phyloP scores from a whole-genome alignment of 1,139 yeast genomes.

The Saccharomyces hybrid region DNA sequence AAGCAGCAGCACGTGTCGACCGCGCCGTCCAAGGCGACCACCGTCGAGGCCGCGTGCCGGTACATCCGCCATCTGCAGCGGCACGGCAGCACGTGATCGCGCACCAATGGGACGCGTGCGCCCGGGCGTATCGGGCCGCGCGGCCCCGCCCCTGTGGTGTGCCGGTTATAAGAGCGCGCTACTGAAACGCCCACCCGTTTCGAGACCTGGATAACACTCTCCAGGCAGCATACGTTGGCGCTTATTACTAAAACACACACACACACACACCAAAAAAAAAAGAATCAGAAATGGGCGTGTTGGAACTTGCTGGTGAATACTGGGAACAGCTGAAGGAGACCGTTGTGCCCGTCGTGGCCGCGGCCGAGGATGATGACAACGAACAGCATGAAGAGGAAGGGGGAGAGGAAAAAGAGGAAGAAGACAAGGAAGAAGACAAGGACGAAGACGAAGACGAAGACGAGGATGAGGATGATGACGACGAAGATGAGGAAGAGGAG shows the following conservation, averaged over 20 bases:
- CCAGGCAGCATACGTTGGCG: not conserved
- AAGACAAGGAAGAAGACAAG: conserved; percentile 29
- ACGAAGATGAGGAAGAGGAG: conserved; percentile 70
- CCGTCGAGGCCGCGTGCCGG: conserved; percentile 79
- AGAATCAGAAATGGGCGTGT: conserved; percentile 32
- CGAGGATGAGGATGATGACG: conserved; percentile 47
- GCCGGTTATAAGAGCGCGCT: not conserved
- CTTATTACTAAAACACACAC: conserved; percentile 21
- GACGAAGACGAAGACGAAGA: conserved; percentile 29
- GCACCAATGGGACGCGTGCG: not conserved
- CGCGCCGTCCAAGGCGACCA: conserved; percentile 83
- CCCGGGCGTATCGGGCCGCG: not conserved
- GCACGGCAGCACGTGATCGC: conserved; percentile 5
- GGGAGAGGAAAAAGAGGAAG: conserved; percentile 13
- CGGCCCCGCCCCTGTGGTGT: not conserved
- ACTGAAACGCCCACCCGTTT: not conserved
- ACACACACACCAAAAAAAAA: conserved; percentile 29
- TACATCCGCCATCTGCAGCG: conserved; percentile 48
- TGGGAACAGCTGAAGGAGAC: conserved; percentile 74
- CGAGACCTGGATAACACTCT: not conserved
- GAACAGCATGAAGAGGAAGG: conserved; percentile 6
- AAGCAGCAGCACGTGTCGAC: conserved; percentile 41
- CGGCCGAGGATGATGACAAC: conserved; percentile 54
- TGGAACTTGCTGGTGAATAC: conserved; percentile 46
- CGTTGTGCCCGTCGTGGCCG: conserved; percentile 70